These are phyloP conservation scores for Mucor plumbeus DNA, from an alignment of 371 early-diverging fungal species.

Conservation along the genomic window DNA sequence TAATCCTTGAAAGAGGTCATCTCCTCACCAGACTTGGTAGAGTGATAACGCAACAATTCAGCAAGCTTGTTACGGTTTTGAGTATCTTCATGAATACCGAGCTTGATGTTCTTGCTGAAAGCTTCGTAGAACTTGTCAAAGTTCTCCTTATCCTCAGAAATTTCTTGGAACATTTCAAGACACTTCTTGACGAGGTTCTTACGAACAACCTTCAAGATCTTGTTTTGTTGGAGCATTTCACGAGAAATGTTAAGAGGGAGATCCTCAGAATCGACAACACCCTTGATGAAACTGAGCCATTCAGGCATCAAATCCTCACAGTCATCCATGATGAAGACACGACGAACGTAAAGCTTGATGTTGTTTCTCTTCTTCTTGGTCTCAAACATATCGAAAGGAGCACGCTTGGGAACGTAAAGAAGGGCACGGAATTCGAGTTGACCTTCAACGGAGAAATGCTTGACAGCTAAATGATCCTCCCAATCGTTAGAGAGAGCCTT, in stretches of 20 bases:
- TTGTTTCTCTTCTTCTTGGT: slow-evolving; percentile 74
- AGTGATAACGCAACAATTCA: slow-evolving; percentile 76
- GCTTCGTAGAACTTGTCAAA: slow-evolving; percentile 77
- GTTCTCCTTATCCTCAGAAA: slow-evolving; percentile 74
- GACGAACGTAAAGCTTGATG: slow-evolving; percentile 86
- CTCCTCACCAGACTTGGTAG: slow-evolving; percentile 68
- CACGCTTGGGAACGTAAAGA: slow-evolving; percentile 79
- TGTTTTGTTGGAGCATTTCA: slow-evolving; percentile 86
- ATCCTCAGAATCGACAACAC: slow-evolving; percentile 86
- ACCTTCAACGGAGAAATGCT: slow-evolving; percentile 85
- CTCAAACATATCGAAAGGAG: slow-evolving; percentile 66
- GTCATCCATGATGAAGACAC: slow-evolving; percentile 92
- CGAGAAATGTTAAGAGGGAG: slow-evolving; percentile 91
- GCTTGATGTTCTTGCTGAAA: slow-evolving; percentile 75
- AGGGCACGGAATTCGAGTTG: slow-evolving; percentile 80
- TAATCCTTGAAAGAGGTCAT: slow-evolving; percentile 81
- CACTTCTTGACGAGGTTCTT: slow-evolving; percentile 84
- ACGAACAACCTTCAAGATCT: slow-evolving; percentile 77
- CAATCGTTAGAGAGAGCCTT: slow-evolving; percentile 81
- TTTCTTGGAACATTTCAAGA: slow-evolving; percentile 76
- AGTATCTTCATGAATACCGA: slow-evolving; percentile 79
- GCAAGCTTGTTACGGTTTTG: slow-evolving; percentile 71
- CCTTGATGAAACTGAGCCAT: slow-evolving; percentile 70
- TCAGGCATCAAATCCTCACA: slow-evolving; percentile 69
- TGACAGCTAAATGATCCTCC: slow-evolving; percentile 71